Evolutionary conservation across 176 grass and related monocot species (phyloP).

Genomic region (Elymus sibiricus): DNA sequence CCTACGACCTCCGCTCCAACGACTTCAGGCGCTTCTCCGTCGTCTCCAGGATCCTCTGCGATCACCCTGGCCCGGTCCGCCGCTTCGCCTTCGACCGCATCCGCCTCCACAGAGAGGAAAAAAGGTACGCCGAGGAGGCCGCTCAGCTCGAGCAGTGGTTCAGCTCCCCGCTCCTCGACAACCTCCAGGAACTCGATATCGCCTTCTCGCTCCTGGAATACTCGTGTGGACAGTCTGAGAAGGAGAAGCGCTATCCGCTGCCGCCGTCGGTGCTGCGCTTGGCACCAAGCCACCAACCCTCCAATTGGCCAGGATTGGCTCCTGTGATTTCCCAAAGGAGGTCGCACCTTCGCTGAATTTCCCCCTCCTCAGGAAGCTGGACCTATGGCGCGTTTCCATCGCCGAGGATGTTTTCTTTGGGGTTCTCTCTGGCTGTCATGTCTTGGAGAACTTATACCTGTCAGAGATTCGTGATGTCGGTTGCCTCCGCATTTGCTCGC

Average conservation of each 20-base stretch:
- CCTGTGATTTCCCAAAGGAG: neutral
- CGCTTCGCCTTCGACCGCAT: no score
- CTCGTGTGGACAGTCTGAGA: no score
- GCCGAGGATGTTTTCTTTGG: neutral
- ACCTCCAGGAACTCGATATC: neutral
- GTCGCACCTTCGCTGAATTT: neutral
- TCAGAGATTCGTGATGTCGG: neutral
- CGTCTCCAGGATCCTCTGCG: no score
- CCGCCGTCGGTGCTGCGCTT: neutral
- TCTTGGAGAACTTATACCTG: neutral
- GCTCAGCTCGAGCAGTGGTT: neutral
- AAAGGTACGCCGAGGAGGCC: neutral
- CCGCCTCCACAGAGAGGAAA: fast-evolving
- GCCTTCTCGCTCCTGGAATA: neutral
- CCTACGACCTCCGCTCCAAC: neutral
- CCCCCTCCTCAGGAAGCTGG: neutral
- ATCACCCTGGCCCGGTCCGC: no score
- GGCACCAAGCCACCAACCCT: neutral
- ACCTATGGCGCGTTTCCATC: neutral
- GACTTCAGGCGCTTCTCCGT: neutral
- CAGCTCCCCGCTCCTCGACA: neutral
- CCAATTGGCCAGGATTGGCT: neutral
- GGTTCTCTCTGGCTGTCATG: neutral
- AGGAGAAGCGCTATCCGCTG: neutral
- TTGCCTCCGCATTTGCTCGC: neutral